Base-by-base conservation (phyloP, 2,329 filamentous ascomycete genomes). In the Penicillium sp. region DNA sequence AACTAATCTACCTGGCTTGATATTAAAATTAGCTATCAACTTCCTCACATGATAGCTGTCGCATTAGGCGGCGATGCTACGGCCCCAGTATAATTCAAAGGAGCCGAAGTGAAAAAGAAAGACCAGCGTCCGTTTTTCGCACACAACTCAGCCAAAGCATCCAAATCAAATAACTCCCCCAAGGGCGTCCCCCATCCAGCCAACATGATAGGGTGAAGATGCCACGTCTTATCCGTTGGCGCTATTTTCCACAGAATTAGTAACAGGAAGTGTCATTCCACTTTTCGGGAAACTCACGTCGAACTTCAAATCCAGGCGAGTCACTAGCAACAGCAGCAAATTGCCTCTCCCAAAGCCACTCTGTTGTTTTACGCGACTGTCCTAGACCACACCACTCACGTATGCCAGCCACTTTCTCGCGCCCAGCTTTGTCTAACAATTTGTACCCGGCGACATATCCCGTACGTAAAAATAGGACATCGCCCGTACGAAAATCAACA, bases 91-190 rank as follows among this genome's bases (percentile, higher is more conserved):
- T 74, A 71, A 37, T 78, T 76, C 15, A 78, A 61, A 1, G 75
- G 75, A 32, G 68, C 64, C 6, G 70, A 75, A 0, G 73, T 69
- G 4, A 80, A 57, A 52, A 80, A 79, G 54, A 80, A 80, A 2
- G 62, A 62, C 69, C 68, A 74, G n/a, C 71, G 55, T 7, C 59
- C 49, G 20, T 61, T 53, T 48, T 59, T 56, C 46, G 60, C 60
- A 53, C 71, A 73, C 33, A 66, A 48, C 15, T 60, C 50, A 17
- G 65, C 63, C 44, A 75, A 54, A 43, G 54, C 60, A 53, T 75
- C 73, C 26, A 75, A 62, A 50, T 75, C 68, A 46, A 70, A 71
- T 41, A 74, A 58, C 56, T 75, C 72, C 9, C 70, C 71, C 51
- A 69, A 65, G 46, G 42, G 74, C 61, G 76, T 69, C 1, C 75